Base-by-base conservation (phyloP, 371 early-diverging fungal species). In the Haplosporangium sp. region DNA sequence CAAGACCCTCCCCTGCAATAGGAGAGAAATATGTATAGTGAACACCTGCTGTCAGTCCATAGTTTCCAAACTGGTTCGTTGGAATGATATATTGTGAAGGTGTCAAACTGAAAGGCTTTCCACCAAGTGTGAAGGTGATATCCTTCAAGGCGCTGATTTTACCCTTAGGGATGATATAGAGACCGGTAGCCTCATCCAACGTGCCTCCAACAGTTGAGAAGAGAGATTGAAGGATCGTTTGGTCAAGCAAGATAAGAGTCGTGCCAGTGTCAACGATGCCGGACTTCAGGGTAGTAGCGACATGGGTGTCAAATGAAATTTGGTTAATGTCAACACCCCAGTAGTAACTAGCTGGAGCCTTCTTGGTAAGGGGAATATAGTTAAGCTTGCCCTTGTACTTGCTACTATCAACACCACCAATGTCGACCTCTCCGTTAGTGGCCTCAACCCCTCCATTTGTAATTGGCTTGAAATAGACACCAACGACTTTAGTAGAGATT, bases 401-500 rank as follows among this genome's bases (percentile, higher is more conserved):
- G 37, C 82, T 65, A 15, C 60, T 37, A 68, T 91, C 89, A 17
- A 82, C 62, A 38, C 89, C 90, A 50, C 88, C 89, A 76, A 91
- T 82, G 34, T 85, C 86, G n/a, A 90, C 63, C 73, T 89, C 89
- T 39, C 90, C 92, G n/a, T 93, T 94, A 39, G 64, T 20, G 19
- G 37, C 52, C 20, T 87, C 88, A 7, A 4, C 2, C 35, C 83
- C 72, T 34, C 73, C 87, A 67, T 82, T 87, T 72, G 87, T 86
- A 58, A 84, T 87, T 53, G 96, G 83, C 88, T 92, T 95, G 77
- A 95, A 93, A 10, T 90, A 89, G 70, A 97, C 95, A 27, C 96
- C 39, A 4, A 92, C 92, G 65, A 92, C 85, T 48, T 94, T 91
- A 35, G 96, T 53, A 40, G 94, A 84, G 19, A 84, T 83, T 58